Evolutionary conservation across 2,329 filamentous ascomycete species (phyloP), one percentile per base, ranked within the genome.

Genomic region (Thielaviopsis ethacetica): DNA sequence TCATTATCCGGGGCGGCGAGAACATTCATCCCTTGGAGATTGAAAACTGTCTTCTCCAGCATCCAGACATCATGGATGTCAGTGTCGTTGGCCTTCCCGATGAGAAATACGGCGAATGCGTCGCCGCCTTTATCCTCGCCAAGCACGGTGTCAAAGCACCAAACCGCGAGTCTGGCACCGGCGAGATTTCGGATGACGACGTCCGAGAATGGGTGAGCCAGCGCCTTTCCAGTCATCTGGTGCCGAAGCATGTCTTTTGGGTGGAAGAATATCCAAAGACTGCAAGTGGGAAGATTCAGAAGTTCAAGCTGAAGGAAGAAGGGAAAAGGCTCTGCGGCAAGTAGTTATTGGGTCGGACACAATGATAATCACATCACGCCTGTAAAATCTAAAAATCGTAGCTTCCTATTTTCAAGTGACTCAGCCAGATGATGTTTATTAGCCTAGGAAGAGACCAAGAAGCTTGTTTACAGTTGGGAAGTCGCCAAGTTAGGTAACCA

Each of bases 11-110:
- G 26, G 91, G 88, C 27, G 93, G 93, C 24, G 93, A 97, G 69
- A 98, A 98, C 68, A 95, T 96, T 59, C 88, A 95, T 69, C 93
- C 93, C 0, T 76, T 95, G 5, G 93, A 97, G 70, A 78, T 97
- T 2, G 93, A 98, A 70, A 91, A 94, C 67, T 91, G 83, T 64
- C 76, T 97, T 5, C 82, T 95, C 62, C 80, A 80, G 49, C 84
- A 91, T 67, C 76, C 81, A 1, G 75, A 76, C 3, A 76, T 97
- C 0, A 75, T 77, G 15, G 89, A 96, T 63, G 88, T 82, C 2
- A 88, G 84, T 63, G 88, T 95, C 1, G 87, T 94, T 0, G 93
- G 91, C 0, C 73, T 97, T 0, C 84, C 86, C 0, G 89, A 96
- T 68, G 81, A 85, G 64, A 79, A 79, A 65, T 88, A 94, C 65